phyloP scores from a whole-genome alignment of 2,329 filamentous ascomycete species.

The Dactylellina drechsleri region DNA sequence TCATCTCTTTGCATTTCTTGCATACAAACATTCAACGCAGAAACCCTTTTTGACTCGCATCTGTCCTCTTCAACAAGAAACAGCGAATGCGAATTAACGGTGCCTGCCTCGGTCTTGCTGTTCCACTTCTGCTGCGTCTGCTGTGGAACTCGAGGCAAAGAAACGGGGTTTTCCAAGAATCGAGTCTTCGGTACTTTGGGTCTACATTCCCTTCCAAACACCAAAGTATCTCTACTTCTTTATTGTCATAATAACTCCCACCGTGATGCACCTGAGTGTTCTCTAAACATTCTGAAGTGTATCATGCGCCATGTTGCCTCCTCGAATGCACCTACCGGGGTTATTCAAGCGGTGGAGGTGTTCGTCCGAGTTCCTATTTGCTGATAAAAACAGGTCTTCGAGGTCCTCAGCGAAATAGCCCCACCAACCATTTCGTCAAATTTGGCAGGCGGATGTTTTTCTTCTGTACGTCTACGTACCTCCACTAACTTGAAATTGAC shows the following conservation, averaged over 20 bases:
- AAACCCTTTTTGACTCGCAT: conserved; percentile 34
- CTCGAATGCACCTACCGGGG: conserved; percentile 30
- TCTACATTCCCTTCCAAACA: neutral
- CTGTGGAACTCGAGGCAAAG: conserved; percentile 34
- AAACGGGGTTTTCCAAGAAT: neutral
- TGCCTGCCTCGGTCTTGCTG: conserved; percentile 32
- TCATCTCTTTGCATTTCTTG: conserved; percentile 45
- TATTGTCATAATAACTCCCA: neutral
- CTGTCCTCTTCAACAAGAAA: neutral
- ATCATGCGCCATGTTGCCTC: conserved; percentile 32
- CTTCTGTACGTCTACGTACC: neutral
- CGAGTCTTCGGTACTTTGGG: neutral
- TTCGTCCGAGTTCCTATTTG: conserved; percentile 45
- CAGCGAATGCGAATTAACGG: conserved; percentile 18
- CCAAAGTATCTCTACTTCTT: neutral
- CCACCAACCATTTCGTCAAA: conserved; percentile 27
- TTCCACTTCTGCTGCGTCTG: conserved; percentile 12
- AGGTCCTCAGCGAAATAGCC: conserved; percentile 1
- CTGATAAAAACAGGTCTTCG: conserved; percentile 44
- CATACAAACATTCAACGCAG: conserved; percentile 30
- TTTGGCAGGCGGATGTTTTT: neutral
- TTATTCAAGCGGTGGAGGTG: conserved; percentile 17
- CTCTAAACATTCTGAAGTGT: conserved; percentile 13
- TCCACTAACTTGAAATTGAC: too few relatives aligned
- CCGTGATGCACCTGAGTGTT: neutral